phyloP scores from a whole-genome alignment of 176 grass and related monocot species.

The Calamus simplicifolius region DNA sequence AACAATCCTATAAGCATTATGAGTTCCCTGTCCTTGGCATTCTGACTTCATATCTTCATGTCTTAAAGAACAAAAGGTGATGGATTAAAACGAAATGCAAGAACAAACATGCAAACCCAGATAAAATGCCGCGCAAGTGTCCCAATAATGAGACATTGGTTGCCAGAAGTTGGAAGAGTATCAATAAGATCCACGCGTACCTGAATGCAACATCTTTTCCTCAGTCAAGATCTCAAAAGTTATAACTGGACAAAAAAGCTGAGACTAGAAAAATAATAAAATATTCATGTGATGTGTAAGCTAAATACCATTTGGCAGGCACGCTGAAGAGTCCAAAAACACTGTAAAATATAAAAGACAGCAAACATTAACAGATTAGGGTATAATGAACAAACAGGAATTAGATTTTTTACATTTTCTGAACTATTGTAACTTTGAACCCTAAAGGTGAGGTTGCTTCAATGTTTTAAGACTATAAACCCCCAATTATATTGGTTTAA shows the following conservation, averaged over 20 bases:
- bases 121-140: conserved; percentile 92
- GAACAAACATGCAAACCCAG: conserved; percentile 95
- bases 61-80: background rate
- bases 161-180: conserved; percentile 88
- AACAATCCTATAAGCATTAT: background rate
- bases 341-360: conserved; percentile 37
- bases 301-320: conserved; percentile 80
- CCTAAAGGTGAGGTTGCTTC: no score
- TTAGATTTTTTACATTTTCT: no score
- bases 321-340: conserved; percentile 98
- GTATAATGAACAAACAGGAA: no score
- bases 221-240: no score
- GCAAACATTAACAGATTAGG: conserved; percentile 3
- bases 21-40: no score
- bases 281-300: conserved; percentile 2
- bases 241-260: no score
- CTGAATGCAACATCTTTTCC: conserved; percentile 25
- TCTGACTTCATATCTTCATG: no score
- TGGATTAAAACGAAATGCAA: conserved; percentile 27
- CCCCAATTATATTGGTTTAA: no score
- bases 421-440: no score
- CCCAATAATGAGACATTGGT: conserved; percentile 88
- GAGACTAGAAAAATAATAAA: conserved; percentile 1
- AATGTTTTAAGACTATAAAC: no score
- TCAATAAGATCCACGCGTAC: conserved; percentile 93